Conservation (phyloP, 148 eudicot species). For the Mesembryanthemum crystallinum region DNA sequence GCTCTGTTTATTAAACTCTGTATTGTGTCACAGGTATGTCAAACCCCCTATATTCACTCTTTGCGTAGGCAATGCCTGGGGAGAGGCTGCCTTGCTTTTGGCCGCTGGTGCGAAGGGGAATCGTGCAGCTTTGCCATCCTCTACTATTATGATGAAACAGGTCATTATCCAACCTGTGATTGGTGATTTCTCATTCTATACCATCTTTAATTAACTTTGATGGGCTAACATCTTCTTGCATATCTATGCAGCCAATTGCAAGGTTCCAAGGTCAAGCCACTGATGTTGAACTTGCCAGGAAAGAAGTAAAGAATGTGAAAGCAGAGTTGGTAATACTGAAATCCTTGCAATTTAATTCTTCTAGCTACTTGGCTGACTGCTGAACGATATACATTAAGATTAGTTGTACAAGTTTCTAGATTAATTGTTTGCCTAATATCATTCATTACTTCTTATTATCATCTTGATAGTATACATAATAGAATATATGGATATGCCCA, state of each 20-base stretch:
- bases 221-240: conserved; percentile 11
- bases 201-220: conserved; percentile 2
- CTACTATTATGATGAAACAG: conserved; percentile 93
- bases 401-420: background rate
- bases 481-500: too few relatives aligned
- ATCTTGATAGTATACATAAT: too few relatives aligned
- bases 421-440: too few relatives aligned
- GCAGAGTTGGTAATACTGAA: conserved; percentile 62
- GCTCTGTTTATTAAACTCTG: conserved; percentile 7
- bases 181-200: background rate
- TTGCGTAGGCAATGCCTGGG: conserved; percentile 98
- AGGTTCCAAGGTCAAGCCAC: conserved; percentile 89
- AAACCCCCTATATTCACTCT: conserved; percentile 82
- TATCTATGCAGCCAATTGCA: conserved; percentile 75
- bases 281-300: conserved; percentile 69
- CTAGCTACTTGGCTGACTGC: background rate
- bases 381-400: background rate
- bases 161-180: conserved; percentile 25
- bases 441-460: too few relatives aligned
- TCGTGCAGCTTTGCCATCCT: conserved; percentile 93
- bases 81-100: conserved; percentile 94
- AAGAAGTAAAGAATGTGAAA: conserved; percentile 68
- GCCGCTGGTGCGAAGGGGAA: conserved; percentile 94
- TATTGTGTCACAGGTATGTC: conserved; percentile 47
- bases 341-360: background rate